A percentile compares a stretch with the other conserved stretches of the same genome.
phyloP scores from a whole-genome alignment of 306 rosid species.

The Vigna radiata region DNA sequence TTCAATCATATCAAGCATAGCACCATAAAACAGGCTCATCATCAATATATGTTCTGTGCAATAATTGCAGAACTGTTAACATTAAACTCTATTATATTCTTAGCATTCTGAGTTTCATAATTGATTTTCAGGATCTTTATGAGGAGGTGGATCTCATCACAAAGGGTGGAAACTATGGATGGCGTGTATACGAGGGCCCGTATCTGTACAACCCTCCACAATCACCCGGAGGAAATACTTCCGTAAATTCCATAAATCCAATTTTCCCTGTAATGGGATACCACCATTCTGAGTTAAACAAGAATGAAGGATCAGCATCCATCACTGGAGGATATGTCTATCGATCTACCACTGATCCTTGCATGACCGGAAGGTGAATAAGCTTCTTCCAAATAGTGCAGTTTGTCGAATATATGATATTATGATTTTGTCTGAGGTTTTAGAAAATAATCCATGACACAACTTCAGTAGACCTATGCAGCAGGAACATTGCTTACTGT shows the following conservation, averaged over 20 bases:
- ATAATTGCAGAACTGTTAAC: conserved; percentile 1
- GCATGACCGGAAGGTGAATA: conserved; percentile 86
- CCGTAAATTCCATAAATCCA: conserved; percentile 58
- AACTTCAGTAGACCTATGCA: not conserved
- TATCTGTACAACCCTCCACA: conserved; percentile 45
- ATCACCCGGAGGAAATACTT: conserved; percentile 68
- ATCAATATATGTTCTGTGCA: not conserved
- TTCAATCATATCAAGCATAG: not conserved
- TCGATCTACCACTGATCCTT: conserved; percentile 87
- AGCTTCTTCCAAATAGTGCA: not conserved
- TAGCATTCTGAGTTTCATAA: conserved; percentile 15
- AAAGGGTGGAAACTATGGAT: conserved; percentile 96
- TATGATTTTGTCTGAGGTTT: not conserved
- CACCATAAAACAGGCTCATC: conserved; percentile 7
- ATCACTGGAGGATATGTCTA: conserved; percentile 87
- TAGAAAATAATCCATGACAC: not conserved
- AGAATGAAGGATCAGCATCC: conserved; percentile 84
- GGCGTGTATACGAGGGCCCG: conserved; percentile 90
- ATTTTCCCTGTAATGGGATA: conserved; percentile 83
- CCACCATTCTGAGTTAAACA: conserved; percentile 75
- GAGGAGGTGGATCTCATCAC: conserved; percentile 96
- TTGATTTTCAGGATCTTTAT: conserved; percentile 68
- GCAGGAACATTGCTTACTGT: not conserved
- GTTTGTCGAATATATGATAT: not conserved
- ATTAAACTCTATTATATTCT: not conserved